Evolutionary conservation across 768 basidiomycete genomes (phyloP), one percentile per base, ranked within the genome.

Genomic region (Rickenella mellea): DNA sequence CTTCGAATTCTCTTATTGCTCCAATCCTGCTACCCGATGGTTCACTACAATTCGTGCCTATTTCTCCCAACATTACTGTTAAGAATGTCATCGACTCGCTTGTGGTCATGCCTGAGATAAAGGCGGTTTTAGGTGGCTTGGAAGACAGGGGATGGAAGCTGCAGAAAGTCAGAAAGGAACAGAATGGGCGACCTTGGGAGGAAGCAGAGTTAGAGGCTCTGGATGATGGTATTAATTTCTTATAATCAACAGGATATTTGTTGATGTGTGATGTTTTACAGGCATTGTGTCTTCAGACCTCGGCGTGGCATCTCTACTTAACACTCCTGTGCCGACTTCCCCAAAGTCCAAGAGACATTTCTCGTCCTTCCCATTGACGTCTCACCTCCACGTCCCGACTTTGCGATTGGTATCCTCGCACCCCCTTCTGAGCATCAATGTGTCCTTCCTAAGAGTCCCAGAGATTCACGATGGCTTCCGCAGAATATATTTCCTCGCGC

Each of bases 391-490:
- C 52, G 65, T 66, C 2, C 80, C 87, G 8, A 60, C 69, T 3
- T 57, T 90, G 29, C 80, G 86, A 1, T 65, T 92, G 31, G 78
- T 90, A 2, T 83, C 83, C 5, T 65, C 80, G 2, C 74, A 89
- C 50, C 71, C 78, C 4, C 58, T 65, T 12, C 67, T 85, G n/a
- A 67, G 68, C 0, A 31, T 81, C 17, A 59, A 63, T 2, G 53
- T 84, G 28, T 54, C 66, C 0, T 83, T 87, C 58, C 57, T 71
- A 31, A 76, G 83, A 33, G 74, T 90, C 12, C 85, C 85, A 2
- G 82, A 87, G 56, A 74, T 90, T 44, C 73, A 80, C 39, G 88
- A 90, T 51, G 80, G 70, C 2, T 87, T 80, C 51, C 52, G 64
- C 48, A 78, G 80, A 66, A 78, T 69, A 40, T 49, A 76, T 29